Evolutionary conservation across 2,329 filamentous ascomycete genomes (phyloP), one percentile per base, ranked within the genome.

Genomic region (Stemphylium lycopersici): DNA sequence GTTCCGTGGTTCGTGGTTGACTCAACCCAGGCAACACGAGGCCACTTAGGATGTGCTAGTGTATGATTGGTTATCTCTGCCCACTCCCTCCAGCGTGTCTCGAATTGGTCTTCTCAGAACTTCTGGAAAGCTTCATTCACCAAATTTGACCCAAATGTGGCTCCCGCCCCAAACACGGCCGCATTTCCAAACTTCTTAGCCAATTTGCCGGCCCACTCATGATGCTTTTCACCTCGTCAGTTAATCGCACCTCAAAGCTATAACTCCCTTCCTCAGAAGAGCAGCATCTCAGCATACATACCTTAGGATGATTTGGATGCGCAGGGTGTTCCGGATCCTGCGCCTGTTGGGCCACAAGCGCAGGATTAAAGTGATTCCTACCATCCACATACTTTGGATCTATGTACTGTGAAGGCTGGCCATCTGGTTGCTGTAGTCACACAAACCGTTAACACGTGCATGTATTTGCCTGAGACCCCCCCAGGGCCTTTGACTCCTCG

Each of bases 51-150:
- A 24, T 24, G 22, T 6, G 22, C 22, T 24, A 24, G 22, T 4
- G 22, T 6, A 24, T 24, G 6, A 24, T 24, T 24, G 22, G 22
- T 4, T 6, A 24, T 6, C 22, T 7, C 22, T 24, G 6, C 6
- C 22, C 4, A 7, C 22, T 24, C 6, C 6, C 6, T 24, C 22
- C 3, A 24, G 6, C 6, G 2, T 24, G 3, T 6, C 6, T 24
- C 22, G 22, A 24, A 24, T 24, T 24, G 4, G 5, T 36, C 22
- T 16, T 46, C 26, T 13, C 6, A 61, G 31, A 66, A 62, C 38
- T 61, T 66, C 53, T 59, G 58, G 59, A 64, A 62, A 20, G 54
- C 63, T 54, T 62, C 59, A 31, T 66, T 64, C 7, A 66, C 57
- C 5, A 63, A 11, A 58, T 62, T 57, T 18, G 57, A 53, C 3